Evolutionary conservation across 768 basidiomycete genomes (phyloP).

Genomic region (Trichaptum fuscoviolaceum): DNA sequence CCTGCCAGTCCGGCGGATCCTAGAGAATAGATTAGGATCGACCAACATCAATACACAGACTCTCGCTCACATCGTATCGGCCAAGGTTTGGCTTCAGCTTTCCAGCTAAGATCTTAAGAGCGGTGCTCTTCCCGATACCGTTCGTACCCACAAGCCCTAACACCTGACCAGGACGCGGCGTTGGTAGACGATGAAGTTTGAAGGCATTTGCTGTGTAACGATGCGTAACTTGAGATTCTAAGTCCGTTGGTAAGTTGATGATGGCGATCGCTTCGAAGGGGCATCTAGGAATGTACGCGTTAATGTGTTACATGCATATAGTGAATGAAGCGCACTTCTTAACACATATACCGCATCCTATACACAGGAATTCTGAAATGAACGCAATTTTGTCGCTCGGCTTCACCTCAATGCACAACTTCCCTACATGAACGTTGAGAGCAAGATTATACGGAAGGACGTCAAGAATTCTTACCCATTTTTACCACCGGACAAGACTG

Average conservation of each 20-base stretch:
- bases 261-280: slow-evolving; percentile 99
- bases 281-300: slow-evolving; percentile 50
- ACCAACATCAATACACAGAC: slow-evolving; percentile 4
- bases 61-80: slow-evolving; percentile 75
- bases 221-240: slow-evolving; percentile 94
- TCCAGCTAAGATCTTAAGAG: slow-evolving; percentile 92
- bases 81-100: slow-evolving; percentile 98
- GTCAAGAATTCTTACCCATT: slow-evolving; percentile 61
- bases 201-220: slow-evolving; percentile 98
- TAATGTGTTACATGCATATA: slow-evolving; percentile 5
- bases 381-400: slow-evolving; percentile 95
- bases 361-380: slow-evolving; percentile 98
- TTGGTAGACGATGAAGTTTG: slow-evolving; percentile 97
- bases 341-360: slow-evolving; percentile 99
- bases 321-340: slow-evolving; percentile 64
- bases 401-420: slow-evolving; percentile 98
- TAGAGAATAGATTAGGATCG: slow-evolving; percentile 23
- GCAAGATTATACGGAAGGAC: slow-evolving; percentile 5
- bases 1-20: slow-evolving; percentile 99
- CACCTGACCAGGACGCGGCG: slow-evolving; percentile 95
- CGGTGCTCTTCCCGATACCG: slow-evolving; percentile 99
- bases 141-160: slow-evolving; percentile 98
- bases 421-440: slow-evolving; percentile 47
- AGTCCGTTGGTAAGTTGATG: slow-evolving; percentile 97
- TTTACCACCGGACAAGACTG: slow-evolving; percentile 95